A percentile compares a stretch with the other conserved stretches of the same genome.
These are phyloP conservation scores for Sherardia arvensis DNA, from an alignment of 257 asterid genomes.

Conservation along the genomic window DNA sequence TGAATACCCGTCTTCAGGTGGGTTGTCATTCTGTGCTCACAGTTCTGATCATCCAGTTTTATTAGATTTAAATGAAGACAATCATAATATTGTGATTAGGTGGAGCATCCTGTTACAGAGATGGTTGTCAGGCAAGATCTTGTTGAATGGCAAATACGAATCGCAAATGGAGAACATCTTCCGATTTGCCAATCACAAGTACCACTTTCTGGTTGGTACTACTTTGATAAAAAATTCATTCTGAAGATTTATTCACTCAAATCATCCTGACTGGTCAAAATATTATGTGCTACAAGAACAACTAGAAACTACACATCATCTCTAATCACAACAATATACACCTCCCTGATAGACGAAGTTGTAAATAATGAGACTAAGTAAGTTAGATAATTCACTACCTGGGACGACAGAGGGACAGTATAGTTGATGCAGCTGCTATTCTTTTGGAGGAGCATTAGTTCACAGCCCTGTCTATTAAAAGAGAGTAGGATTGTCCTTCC, in stretches of 20 bases:
- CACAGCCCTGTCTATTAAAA: no score
- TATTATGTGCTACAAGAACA: not conserved
- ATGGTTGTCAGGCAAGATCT: constrained; percentile 99
- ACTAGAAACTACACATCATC: not conserved
- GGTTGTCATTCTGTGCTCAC: constrained; percentile 16
- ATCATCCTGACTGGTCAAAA: not conserved
- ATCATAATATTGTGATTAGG: constrained; percentile 35
- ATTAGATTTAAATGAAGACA: constrained; percentile 16
- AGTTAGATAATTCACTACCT: no score
- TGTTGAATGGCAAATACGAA: constrained; percentile 97
- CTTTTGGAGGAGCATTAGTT: no score
- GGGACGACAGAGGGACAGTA: no score
- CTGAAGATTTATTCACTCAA: not conserved
- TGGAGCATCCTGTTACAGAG: constrained; percentile 99
- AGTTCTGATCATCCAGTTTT: constrained; percentile 8
- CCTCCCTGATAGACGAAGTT: no score
- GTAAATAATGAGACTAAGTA: no score
- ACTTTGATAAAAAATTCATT: not conserved
- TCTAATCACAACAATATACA: no score
- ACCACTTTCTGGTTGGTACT: constrained; percentile 65
- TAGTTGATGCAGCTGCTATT: no score
- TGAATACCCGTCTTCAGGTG: constrained; percentile 99
- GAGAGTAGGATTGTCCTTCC: no score
- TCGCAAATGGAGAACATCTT: constrained; percentile 95
- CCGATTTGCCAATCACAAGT: constrained; percentile 76